Percentiles rank a stretch among this genome's conserved stretches.
Evolutionary conservation across 768 basidiomycete genomes (phyloP).

Genomic region (Multifurca ochricompacta): DNA sequence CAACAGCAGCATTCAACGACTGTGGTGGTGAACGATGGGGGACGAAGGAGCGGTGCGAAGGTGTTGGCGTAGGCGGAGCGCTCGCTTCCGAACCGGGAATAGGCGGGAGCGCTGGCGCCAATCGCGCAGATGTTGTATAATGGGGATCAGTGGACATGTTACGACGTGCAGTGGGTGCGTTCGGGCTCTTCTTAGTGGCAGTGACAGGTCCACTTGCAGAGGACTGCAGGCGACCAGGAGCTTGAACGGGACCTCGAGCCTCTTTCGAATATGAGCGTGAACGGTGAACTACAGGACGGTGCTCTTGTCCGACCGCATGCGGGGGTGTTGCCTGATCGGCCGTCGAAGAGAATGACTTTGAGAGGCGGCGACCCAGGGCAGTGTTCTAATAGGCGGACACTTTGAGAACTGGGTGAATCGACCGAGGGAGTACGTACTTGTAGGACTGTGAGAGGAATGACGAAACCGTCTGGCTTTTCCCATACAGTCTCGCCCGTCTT

Average conservation of each 20-base stretch:
- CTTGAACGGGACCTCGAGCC: not conserved
- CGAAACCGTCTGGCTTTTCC: constrained; percentile 84
- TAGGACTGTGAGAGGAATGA: constrained; percentile 84
- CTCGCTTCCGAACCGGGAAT: constrained; percentile 54
- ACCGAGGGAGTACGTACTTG: constrained; percentile 43
- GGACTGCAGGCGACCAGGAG: constrained; percentile 6
- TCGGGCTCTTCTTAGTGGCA: constrained; percentile 4
- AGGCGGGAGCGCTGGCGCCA: constrained; percentile 25
- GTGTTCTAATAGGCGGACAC: constrained; percentile 45
- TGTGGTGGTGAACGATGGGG: constrained; percentile 54
- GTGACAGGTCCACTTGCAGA: constrained; percentile 1
- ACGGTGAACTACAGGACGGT: constrained; percentile 1
- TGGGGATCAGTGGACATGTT: constrained; percentile 14
- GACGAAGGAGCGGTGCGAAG: constrained; percentile 37
- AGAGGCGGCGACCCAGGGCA: constrained; percentile 61
- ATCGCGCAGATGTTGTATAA: constrained; percentile 20
- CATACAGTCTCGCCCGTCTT: constrained; percentile 87
- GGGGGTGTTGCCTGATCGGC: constrained; percentile 19
- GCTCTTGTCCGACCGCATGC: not conserved
- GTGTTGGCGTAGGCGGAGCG: constrained; percentile 43
- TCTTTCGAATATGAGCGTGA: constrained; percentile 12
- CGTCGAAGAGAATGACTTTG: constrained; percentile 27
- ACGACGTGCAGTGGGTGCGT: constrained; percentile 12
- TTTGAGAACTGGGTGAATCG: constrained; percentile 9
- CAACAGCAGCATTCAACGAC: constrained; percentile 64